Conservation (phyloP, 129 eudicot genomes). For the Tanacetum coccineum region DNA sequence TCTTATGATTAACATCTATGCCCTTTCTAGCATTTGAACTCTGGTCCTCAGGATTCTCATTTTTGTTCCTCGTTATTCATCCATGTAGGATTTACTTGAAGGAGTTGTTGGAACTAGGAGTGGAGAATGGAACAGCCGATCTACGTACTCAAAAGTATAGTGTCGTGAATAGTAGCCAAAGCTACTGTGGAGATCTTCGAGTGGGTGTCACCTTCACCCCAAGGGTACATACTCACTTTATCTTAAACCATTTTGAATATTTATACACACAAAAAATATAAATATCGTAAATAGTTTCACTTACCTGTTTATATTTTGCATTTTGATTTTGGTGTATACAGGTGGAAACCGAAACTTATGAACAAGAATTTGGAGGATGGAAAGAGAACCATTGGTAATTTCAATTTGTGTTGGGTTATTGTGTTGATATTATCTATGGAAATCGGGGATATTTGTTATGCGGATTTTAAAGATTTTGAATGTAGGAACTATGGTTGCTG, state of each 20-base stretch:
- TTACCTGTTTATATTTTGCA: not conserved
- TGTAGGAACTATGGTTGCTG: conserved; percentile 7
- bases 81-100: conserved; percentile 59
- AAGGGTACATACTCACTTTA: conserved; percentile 29
- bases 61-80: not conserved
- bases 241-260: not conserved
- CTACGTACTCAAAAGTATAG: conserved; percentile 52
- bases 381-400: conserved; percentile 42
- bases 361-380: conserved; percentile 55
- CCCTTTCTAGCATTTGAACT: not conserved
- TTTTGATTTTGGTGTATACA: conserved; percentile 9
- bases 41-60: not conserved
- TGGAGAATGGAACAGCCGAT: conserved; percentile 60
- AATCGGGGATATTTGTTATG: not conserved
- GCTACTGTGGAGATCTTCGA: conserved; percentile 63
- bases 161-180: conserved; percentile 39
- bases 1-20: not conserved
- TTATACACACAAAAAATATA: not conserved
- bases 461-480: not conserved
- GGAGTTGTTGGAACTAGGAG: conserved; percentile 61
- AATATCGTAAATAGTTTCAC: not conserved
- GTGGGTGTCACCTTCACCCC: conserved; percentile 64
- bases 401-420: too few species aligned
- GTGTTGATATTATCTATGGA: not conserved
- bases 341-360: conserved; percentile 37